Evolutionary conservation across 768 basidiomycete species (phyloP).

Genomic region (Boletus reticulatus): DNA sequence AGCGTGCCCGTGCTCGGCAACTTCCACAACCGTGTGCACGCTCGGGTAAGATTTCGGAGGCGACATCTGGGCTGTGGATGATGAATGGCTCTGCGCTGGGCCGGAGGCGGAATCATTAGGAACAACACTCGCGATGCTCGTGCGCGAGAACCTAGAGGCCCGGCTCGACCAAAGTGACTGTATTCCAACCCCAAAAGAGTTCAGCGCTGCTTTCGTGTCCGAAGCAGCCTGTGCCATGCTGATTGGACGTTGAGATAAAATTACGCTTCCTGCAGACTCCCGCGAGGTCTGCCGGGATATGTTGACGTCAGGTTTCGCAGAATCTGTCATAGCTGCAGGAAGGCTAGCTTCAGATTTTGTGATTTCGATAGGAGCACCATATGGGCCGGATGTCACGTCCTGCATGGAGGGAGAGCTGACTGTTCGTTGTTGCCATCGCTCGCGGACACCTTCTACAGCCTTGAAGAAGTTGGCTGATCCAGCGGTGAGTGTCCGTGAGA

Average conservation of each 20-base stretch:
- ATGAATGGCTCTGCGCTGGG: background rate
- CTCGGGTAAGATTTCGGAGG: constrained; percentile 13
- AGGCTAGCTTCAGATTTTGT: constrained; percentile 27
- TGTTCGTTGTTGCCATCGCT: constrained; percentile 57
- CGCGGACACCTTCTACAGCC: constrained; percentile 86
- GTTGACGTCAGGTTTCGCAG: constrained; percentile 13
- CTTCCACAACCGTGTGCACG: constrained; percentile 28
- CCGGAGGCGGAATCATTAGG: constrained; percentile 24
- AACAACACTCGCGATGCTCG: constrained; percentile 23
- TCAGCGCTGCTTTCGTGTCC: constrained; percentile 35
- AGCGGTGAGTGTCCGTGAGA: constrained; percentile 68
- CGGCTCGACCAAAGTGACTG: constrained; percentile 47
- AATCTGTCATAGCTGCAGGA: constrained; percentile 7
- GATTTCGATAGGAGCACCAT: constrained; percentile 27
- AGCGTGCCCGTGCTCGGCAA: constrained; percentile 17
- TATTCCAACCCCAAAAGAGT: constrained; percentile 44
- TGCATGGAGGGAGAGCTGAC: constrained; percentile 25
- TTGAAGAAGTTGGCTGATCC: constrained; percentile 84
- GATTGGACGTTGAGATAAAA: constrained; percentile 19
- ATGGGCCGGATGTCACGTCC: constrained; percentile 18
- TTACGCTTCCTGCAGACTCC: constrained; percentile 20
- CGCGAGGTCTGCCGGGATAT: constrained; percentile 23
- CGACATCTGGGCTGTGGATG: constrained; percentile 6
- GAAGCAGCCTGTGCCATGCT: constrained; percentile 33
- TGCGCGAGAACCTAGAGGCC: constrained; percentile 38